Evolutionary conservation across 2,329 filamentous ascomycete species (phyloP), one percentile per base, ranked within the genome.

Genomic region (Diaporthe velutina): DNA sequence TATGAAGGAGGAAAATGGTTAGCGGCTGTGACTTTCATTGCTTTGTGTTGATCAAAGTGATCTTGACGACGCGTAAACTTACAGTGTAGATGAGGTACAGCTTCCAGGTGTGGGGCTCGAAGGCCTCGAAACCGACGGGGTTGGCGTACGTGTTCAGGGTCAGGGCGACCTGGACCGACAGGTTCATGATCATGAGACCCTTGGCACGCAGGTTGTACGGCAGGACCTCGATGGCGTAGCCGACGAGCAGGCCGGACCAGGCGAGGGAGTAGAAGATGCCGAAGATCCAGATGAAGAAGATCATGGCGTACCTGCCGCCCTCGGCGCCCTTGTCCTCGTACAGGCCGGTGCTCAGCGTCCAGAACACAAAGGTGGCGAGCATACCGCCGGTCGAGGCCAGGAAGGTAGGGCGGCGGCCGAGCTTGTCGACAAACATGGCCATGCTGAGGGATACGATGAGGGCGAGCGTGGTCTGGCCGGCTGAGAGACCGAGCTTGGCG

Each of bases 341-440:
- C 48, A 88, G 80, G 4, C 85, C 86, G 30, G 85, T 83, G 68
- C 83, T 84, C 57, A 89, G 81, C 28, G 86, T 87, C 89, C 87
- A 87, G 84, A 87, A 82, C 73, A 86, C 77, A 77, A 90, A 88
- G 67, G 88, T 88, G 40, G 83, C 82, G 76, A 86, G 83, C 85
- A 87, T 86, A 76, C 85, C 85, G 28, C 75, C 79, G 0, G 85
- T 86, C 58, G 85, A 78, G 42, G 80, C 81, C 2, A 91, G 81
- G 85, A 91, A 91, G 75, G 90, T 86, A 70, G 88, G 88, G 58
- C 90, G 87, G 66, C 90, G 86, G 75, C 89, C 90, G 76, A 90
- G 82, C 70, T 83, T 84, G 81, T 91, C 89, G 76, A 90, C 86
- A 6, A 90, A 83, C 78, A 90, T 82, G 57, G 89, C 89, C 82